Conservation (phyloP, 192 early-diverging fungal species). For the Coemansia sp. region DNA sequence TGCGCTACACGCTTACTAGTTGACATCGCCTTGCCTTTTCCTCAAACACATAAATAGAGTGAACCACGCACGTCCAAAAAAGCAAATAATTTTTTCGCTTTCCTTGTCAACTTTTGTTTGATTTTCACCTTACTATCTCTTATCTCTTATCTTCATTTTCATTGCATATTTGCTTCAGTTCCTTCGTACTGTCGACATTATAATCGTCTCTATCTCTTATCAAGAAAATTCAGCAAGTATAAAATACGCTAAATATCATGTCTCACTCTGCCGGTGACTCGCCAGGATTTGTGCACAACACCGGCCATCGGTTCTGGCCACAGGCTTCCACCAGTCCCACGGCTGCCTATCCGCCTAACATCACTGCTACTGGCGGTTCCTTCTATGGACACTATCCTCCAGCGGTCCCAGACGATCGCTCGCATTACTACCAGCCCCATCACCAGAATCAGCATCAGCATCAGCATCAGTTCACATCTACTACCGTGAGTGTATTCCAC, state of each 20-base stretch:
- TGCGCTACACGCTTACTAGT: not conserved
- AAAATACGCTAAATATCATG: not conserved
- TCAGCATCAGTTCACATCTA: not conserved
- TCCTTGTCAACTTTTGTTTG: not conserved
- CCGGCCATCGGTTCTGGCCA: not conserved
- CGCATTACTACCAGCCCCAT: not conserved
- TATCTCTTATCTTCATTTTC: not conserved
- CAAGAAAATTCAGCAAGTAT: not conserved
- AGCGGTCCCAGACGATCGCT: not conserved
- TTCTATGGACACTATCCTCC: not conserved
- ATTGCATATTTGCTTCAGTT: no score
- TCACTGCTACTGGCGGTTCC: not conserved
- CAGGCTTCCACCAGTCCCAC: not conserved
- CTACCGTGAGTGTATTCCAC: not conserved
- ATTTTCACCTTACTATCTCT: not conserved
- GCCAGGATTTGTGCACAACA: not conserved
- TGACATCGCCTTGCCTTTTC: not conserved
- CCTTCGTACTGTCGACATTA: no score
- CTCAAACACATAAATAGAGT: not conserved
- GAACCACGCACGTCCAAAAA: not conserved
- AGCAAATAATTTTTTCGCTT: not conserved
- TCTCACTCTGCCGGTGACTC: not conserved
- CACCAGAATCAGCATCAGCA: not conserved
- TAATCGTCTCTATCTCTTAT: not conserved
- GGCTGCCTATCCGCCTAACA: not conserved